Evolutionary conservation across 1,284 basidiomycete species (phyloP).

Genomic region (Athelia psychrophila): DNA sequence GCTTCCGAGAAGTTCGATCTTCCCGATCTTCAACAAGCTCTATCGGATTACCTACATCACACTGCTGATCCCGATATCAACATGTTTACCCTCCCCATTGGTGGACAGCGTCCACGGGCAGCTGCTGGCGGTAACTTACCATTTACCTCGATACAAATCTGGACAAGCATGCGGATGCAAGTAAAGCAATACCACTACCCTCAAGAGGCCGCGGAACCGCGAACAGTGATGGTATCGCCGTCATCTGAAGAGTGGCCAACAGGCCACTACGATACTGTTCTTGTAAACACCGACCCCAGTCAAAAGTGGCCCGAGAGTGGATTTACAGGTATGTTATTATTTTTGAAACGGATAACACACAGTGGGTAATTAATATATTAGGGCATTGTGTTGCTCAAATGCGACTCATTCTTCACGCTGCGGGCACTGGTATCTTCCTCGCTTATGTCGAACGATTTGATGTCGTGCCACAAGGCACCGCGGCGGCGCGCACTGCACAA

Average conservation of each 20-base stretch:
- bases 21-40: conserved; percentile 22
- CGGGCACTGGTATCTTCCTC: conserved; percentile 10
- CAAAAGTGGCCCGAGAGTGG: conserved; percentile 21
- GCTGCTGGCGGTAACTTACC: conserved; percentile 9
- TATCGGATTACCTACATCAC: conserved; percentile 19
- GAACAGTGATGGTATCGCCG: conserved; percentile 20
- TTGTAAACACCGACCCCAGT: conserved; percentile 16
- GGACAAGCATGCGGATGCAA: conserved; percentile 18
- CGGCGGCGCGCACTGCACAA: conserved; percentile 1
- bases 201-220: conserved; percentile 12
- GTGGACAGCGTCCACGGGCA: conserved; percentile 11
- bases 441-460: conserved; percentile 19
- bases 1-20: conserved; percentile 17
- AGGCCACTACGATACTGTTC: conserved; percentile 19
- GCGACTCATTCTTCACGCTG: conserved; percentile 20
- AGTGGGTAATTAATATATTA: conserved; percentile 7
- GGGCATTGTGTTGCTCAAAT: conserved; percentile 24
- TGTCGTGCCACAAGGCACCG: conserved; percentile 17
- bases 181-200: conserved; percentile 17
- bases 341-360: not conserved
- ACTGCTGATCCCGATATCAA: not conserved
- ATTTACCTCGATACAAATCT: conserved; percentile 17
- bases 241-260: conserved; percentile 13
- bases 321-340: conserved; percentile 18
- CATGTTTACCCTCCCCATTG: conserved; percentile 4